These are phyloP conservation scores for Boletus fagicola DNA, from an alignment of 768 basidiomycete species.

Conservation along the genomic window DNA sequence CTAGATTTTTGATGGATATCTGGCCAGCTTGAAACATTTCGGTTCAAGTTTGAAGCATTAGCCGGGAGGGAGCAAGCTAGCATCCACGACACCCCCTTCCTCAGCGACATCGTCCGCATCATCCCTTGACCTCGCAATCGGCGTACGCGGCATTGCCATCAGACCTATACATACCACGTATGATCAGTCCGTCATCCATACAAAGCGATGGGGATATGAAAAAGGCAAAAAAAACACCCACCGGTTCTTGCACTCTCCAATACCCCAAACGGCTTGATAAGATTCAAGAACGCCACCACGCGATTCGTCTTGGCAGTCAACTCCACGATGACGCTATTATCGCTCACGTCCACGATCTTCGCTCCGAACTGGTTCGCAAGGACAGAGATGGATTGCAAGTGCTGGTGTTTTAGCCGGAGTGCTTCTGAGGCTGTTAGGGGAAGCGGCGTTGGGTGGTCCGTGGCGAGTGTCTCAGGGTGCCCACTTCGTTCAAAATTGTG, in stretches of 20 bases:
- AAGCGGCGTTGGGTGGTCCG: constrained; percentile 32
- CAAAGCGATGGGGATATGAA: background rate
- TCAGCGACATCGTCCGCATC: constrained; percentile 56
- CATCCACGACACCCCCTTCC: constrained; percentile 69
- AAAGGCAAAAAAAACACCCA: constrained; percentile 36
- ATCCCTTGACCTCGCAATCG: constrained; percentile 60
- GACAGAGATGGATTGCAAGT: constrained; percentile 82
- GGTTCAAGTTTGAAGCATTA: constrained; percentile 35
- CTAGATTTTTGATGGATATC: background rate
- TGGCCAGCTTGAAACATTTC: no score
- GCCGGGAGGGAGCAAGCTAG: constrained; percentile 91
- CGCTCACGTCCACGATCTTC: constrained; percentile 90
- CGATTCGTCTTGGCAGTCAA: constrained; percentile 88
- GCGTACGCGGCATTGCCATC: constrained; percentile 99
- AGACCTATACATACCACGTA: constrained; percentile 50
- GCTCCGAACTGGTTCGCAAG: constrained; percentile 89
- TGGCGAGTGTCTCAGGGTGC: constrained; percentile 31
- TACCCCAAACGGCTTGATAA: constrained; percentile 93
- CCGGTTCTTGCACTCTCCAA: constrained; percentile 94
- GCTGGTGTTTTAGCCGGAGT: constrained; percentile 84
- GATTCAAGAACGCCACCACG: constrained; percentile 88
- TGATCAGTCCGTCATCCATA: background rate
- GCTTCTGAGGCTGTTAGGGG: constrained; percentile 79
- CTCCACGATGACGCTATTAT: constrained; percentile 94
- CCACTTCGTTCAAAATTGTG: constrained; percentile 72